Conservation (phyloP, 2,329 filamentous ascomycete genomes). For the Aspergillus sp. region DNA sequence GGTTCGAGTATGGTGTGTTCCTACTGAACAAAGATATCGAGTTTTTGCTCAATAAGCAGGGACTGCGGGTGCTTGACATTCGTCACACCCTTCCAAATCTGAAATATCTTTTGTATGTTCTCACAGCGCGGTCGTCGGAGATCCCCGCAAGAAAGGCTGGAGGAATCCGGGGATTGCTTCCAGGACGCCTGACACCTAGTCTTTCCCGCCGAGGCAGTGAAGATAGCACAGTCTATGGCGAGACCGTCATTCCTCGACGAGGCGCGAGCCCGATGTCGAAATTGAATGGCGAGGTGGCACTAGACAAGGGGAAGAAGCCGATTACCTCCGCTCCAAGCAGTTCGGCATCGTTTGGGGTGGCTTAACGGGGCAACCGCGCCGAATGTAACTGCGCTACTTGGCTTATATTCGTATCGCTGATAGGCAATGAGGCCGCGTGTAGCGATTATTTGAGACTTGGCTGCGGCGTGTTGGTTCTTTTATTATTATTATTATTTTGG, state of each 20-base stretch:
- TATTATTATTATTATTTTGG: not conserved
- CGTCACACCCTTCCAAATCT: conserved; percentile 90
- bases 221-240: conserved; percentile 39
- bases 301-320: conserved; percentile 23
- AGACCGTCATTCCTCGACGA: conserved; percentile 29
- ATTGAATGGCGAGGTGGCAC: conserved; percentile 25
- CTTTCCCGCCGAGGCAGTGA: conserved; percentile 41
- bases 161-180: conserved; percentile 50
- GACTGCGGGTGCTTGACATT: conserved; percentile 81
- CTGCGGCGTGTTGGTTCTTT: not conserved
- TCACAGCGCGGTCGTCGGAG: conserved; percentile 72
- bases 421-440: not conserved
- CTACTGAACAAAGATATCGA: conserved; percentile 97
- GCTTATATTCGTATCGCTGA: not conserved
- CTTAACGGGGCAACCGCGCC: conserved; percentile 9
- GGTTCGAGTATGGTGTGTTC: conserved; percentile 95
- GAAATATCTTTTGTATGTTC: conserved; percentile 87
- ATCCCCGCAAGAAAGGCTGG: conserved; percentile 57
- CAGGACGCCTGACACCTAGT: conserved; percentile 37
- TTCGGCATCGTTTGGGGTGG: conserved; percentile 22
- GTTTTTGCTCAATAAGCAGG: conserved; percentile 62
- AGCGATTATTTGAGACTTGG: not conserved
- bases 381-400: conserved; percentile 4
- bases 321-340: conserved; percentile 9
- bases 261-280: conserved; percentile 24